phyloP scores from a whole-genome alignment of 306 rosid species.

The Pyrus communis region DNA sequence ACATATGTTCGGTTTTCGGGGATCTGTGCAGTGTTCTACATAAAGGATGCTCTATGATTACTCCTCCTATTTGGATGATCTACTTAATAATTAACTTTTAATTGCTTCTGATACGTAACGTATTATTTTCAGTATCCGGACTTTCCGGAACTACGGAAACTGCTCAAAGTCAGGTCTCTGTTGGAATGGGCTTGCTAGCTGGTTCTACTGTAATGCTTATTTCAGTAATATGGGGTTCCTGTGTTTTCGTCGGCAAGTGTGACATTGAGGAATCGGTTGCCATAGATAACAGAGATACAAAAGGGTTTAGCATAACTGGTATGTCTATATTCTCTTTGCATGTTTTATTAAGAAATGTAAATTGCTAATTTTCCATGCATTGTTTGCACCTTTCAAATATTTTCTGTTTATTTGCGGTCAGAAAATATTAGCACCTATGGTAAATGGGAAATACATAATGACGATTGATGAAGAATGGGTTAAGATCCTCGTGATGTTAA shows the following conservation, averaged over 20 bases:
- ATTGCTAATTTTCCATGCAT: background rate
- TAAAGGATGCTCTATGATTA: background rate
- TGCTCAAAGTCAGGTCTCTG: slow-evolving; percentile 65
- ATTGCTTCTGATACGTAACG: background rate
- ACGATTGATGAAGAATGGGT: background rate
- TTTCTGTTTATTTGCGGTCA: background rate
- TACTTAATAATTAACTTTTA: background rate
- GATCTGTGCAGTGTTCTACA: background rate
- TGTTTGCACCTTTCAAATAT: background rate
- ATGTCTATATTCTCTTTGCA: background rate
- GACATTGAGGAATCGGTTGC: slow-evolving; percentile 33
- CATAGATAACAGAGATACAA: slow-evolving; percentile 27
- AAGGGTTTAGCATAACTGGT: slow-evolving; percentile 42
- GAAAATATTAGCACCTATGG: background rate
- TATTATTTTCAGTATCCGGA: slow-evolving; percentile 47
- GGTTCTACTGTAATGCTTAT: slow-evolving; percentile 78
- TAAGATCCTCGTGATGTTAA: background rate
- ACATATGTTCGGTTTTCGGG: background rate
- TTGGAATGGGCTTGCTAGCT: slow-evolving; percentile 70
- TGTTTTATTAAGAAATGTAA: too few species aligned
- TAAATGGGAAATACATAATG: background rate
- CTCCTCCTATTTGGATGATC: background rate
- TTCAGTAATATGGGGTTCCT: slow-evolving; percentile 58
- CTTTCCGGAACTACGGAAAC: slow-evolving; percentile 48
- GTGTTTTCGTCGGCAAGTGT: slow-evolving; percentile 59